Conservation (phyloP, 805 yeast genomes). For the Jamesozyma spencerorum region DNA sequence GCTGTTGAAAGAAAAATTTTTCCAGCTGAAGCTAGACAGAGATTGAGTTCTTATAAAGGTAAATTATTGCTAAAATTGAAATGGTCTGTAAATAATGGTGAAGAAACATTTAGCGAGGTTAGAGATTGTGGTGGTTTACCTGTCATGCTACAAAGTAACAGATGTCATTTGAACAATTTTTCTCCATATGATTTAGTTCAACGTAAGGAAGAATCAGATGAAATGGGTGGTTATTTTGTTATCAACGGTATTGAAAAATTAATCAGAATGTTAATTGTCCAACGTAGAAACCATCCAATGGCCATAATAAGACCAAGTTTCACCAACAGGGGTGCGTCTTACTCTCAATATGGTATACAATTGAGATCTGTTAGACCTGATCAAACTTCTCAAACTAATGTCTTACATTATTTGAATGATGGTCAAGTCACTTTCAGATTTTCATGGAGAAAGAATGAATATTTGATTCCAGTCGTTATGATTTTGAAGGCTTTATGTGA, state of each 20-base stretch:
- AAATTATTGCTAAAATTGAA: slow-evolving; percentile 67
- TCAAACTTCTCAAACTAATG: slow-evolving; percentile 95
- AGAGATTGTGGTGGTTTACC: slow-evolving; percentile 92
- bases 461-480: slow-evolving; percentile 87
- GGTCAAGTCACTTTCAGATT: slow-evolving; percentile 96
- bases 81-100: slow-evolving; percentile 85
- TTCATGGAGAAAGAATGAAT: slow-evolving; percentile 95
- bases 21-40: slow-evolving; percentile 87
- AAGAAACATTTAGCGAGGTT: slow-evolving; percentile 58
- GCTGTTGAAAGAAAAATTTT: slow-evolving; percentile 68
- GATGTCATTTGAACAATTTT: slow-evolving; percentile 81
- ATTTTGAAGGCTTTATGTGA: slow-evolving; percentile 82
- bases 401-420: slow-evolving; percentile 88
- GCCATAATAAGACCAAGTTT: slow-evolving; percentile 93
- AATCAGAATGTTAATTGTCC: slow-evolving; percentile 94
- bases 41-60: slow-evolving; percentile 75
- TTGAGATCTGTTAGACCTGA: slow-evolving; percentile 92
- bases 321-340: slow-evolving; percentile 85
- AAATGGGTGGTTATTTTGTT: slow-evolving; percentile 91
- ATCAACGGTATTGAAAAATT: slow-evolving; percentile 95
- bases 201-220: slow-evolving; percentile 85
- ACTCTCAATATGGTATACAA: slow-evolving; percentile 86
- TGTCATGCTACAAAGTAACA: slow-evolving; percentile 78
- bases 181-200: slow-evolving; percentile 75
- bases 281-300: slow-evolving; percentile 96